Evolutionary conservation across 1,284 basidiomycete genomes (phyloP), one percentile per base, ranked within the genome.

Genomic region (Sporisorium graminicola): DNA sequence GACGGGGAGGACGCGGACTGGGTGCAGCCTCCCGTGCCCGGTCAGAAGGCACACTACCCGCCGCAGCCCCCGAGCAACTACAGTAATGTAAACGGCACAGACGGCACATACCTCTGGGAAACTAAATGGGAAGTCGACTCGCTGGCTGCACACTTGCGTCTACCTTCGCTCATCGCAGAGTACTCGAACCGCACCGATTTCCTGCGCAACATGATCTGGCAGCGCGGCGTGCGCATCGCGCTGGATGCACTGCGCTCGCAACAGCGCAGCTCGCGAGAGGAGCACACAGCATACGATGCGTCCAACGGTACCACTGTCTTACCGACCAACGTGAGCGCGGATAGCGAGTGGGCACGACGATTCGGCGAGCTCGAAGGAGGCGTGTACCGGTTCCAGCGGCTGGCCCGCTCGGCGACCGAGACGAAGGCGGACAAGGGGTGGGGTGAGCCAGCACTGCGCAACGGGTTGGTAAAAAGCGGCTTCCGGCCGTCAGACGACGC

Each of bases 101-200:
- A 80, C 40, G 74, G 73, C 5, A 65, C 75, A 5, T 77, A 79
- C 16, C 68, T 82, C 4, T 82, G 80, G 80, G 80, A 82, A 42
- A 74, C 70, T n/a, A 82, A 82, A 46, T 82, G 65, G 63, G 80
- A 82, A 47, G 75, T 82, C 12, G 80, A 82, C 51, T 72, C 68
- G 18, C 66, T 81, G 6, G 75, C 68, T 5, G 72, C 72, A 3
- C 72, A 74, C 31, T 35, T 74, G 2, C 55, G 72, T 10, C 44
- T 74, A 20, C 59, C 66, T 4, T 69, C 66, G 29, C 56, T 74
- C 5, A 65, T 74, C n/a, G 63, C 66, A 14, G 56, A 69, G 31
- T 69, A 74, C 22, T 40, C 66, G 1, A 42, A 40, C 10, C 58
- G 66, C 1, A 66, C 53, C 14, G 78, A 79, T 58, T 79, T 79